Evolutionary conservation across 2,329 filamentous ascomycete species (phyloP).

Genomic region (Pleomassaria siparia): DNA sequence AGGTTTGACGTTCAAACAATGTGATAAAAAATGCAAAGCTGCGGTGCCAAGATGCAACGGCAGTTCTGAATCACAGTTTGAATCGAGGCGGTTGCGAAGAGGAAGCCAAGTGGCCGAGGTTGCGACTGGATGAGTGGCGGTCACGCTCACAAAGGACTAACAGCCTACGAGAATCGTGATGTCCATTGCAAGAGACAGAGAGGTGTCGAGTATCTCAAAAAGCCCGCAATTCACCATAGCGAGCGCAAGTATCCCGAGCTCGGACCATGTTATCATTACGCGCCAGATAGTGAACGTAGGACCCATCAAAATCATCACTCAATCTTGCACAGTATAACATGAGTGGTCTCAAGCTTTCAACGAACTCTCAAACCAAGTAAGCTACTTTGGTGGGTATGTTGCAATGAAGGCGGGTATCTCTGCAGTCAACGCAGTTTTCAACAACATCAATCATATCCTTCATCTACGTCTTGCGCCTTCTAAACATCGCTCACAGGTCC

Average conservation of each 20-base stretch:
- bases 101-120: not conserved
- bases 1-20: not conserved
- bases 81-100: not conserved
- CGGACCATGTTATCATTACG: not conserved
- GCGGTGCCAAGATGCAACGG: not conserved
- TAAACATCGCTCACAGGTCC: not conserved
- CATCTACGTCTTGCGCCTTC: not conserved
- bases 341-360: too few species aligned
- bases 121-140: not conserved
- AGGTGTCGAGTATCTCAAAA: too few species aligned
- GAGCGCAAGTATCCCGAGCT: not conserved
- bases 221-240: not conserved
- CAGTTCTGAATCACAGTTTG: not conserved
- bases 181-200: too few species aligned
- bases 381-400: too few species aligned
- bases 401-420: too few species aligned
- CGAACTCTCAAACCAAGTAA: not conserved
- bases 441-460: too few species aligned
- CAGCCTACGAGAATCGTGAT: too few species aligned
- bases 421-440: too few species aligned
- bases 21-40: not conserved
- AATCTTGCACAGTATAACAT: too few species aligned
- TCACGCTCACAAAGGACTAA: not conserved
- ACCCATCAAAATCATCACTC: too few species aligned
- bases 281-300: not conserved